Conservation (phyloP, 179 eudicot genomes). For the Gypsophila paniculata region DNA sequence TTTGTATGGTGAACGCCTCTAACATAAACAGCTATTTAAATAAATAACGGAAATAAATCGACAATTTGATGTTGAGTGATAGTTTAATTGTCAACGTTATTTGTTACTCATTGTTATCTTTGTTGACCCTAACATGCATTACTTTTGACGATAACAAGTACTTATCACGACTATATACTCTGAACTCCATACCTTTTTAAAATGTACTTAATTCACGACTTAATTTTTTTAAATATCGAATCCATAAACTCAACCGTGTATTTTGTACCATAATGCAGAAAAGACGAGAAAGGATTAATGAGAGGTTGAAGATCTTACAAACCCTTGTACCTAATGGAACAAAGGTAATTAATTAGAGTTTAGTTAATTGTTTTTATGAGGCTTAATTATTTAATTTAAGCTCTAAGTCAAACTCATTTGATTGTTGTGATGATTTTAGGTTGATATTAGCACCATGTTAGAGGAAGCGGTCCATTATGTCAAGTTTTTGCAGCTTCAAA, state of each 20-base stretch:
- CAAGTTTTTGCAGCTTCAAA: slow-evolving; percentile 76
- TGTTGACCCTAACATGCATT: neutral
- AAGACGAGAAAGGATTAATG: slow-evolving; percentile 82
- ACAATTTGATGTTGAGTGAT: neutral
- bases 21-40: too few relatives aligned
- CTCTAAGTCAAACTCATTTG: slow-evolving; percentile 10
- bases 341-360: slow-evolving; percentile 36
- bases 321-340: slow-evolving; percentile 58
- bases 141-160: too few relatives aligned
- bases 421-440: slow-evolving; percentile 35
- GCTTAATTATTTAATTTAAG: neutral
- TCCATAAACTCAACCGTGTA: neutral
- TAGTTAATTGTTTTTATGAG: too few relatives aligned
- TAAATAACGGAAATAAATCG: too few relatives aligned
- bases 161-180: too few relatives aligned
- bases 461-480: slow-evolving; percentile 86
- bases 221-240: too few relatives aligned
- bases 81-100: neutral
- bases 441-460: slow-evolving; percentile 89
- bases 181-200: too few relatives aligned
- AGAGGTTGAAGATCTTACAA: slow-evolving; percentile 65
- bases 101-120: neutral
- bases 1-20: too few relatives aligned
- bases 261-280: slow-evolving; percentile 36
- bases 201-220: too few relatives aligned